These are phyloP conservation scores for Tubosaeta sp. DNA, from an alignment of 768 basidiomycete species.

Conservation along the genomic window DNA sequence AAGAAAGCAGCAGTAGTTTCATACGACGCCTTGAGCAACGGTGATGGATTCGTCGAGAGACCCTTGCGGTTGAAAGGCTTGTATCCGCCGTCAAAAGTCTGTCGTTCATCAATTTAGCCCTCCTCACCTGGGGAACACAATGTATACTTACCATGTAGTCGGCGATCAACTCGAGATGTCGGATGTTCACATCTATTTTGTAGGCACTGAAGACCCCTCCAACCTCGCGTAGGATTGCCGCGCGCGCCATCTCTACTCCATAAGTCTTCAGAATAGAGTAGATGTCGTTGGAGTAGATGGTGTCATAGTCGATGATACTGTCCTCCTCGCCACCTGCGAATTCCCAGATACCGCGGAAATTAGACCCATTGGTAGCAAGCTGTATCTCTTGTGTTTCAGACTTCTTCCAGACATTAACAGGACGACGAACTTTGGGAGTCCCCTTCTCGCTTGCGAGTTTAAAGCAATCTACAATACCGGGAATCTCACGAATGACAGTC, in stretches of 20 bases:
- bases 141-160: constrained; percentile 88
- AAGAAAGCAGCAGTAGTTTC: constrained; percentile 94
- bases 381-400: constrained; percentile 26
- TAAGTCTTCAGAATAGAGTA: constrained; percentile 88
- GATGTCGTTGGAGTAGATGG: constrained; percentile 92
- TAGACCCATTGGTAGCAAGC: constrained; percentile 91
- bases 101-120: background rate
- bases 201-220: constrained; percentile 90
- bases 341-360: constrained; percentile 85
- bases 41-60: constrained; percentile 89
- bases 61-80: constrained; percentile 98
- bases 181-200: constrained; percentile 90
- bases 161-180: constrained; percentile 94
- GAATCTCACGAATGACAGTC: constrained; percentile 86
- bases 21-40: constrained; percentile 94
- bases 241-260: constrained; percentile 95
- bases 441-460: constrained; percentile 50
- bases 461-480: constrained; percentile 86
- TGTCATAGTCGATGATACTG: constrained; percentile 68
- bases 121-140: background rate
- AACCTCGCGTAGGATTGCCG: constrained; percentile 88
- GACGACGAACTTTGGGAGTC: constrained; percentile 39
- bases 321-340: constrained; percentile 52
- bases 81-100: constrained; percentile 98
- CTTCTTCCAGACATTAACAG: background rate